A percentile compares a stretch with the other conserved stretches of the same genome.
Conservation (phyloP, 2,329 filamentous ascomycete genomes). For the Mycogone perniciosa region DNA sequence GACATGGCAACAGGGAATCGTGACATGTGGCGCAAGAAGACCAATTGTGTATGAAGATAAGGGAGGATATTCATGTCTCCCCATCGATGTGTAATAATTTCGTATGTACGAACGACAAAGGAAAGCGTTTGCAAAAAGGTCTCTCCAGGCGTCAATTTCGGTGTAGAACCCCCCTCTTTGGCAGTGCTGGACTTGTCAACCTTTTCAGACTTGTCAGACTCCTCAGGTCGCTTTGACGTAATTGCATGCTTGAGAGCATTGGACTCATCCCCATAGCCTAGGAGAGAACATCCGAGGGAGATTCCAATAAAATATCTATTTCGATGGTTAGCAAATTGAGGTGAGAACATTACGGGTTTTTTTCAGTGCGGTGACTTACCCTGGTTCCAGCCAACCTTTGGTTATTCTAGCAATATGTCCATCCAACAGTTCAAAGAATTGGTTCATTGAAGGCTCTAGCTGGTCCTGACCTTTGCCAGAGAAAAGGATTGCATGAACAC, state of each 20-base stretch:
- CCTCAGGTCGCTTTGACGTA: conserved; percentile 19
- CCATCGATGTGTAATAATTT: conserved; percentile 42
- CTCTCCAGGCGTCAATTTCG: conserved; percentile 14
- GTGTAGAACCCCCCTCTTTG: conserved; percentile 20
- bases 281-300: conserved; percentile 23
- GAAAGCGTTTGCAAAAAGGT: conserved; percentile 29
- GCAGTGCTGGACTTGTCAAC: not conserved
- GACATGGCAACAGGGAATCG: conserved; percentile 35
- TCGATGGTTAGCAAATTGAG: conserved; percentile 5
- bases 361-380: conserved; percentile 22
- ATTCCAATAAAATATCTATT: conserved; percentile 28
- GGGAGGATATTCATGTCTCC: conserved; percentile 54
- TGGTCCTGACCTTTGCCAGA: conserved; percentile 40
- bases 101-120: conserved; percentile 39
- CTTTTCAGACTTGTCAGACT: conserved; percentile 17
- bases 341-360: too few species aligned
- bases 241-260: conserved; percentile 41
- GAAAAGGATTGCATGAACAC: conserved; percentile 59
- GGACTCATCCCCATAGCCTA: conserved; percentile 31
- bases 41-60: conserved; percentile 55
- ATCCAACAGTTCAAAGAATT: conserved; percentile 50
- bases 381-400: conserved; percentile 45
- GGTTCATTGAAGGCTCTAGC: conserved; percentile 37
- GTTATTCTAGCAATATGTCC: conserved; percentile 48
- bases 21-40: conserved; percentile 47